A percentile compares a stretch with the other conserved stretches of the same genome.
These are phyloP conservation scores for Ligustrum vulgare DNA, from an alignment of 257 asterid species.

Conservation along the genomic window DNA sequence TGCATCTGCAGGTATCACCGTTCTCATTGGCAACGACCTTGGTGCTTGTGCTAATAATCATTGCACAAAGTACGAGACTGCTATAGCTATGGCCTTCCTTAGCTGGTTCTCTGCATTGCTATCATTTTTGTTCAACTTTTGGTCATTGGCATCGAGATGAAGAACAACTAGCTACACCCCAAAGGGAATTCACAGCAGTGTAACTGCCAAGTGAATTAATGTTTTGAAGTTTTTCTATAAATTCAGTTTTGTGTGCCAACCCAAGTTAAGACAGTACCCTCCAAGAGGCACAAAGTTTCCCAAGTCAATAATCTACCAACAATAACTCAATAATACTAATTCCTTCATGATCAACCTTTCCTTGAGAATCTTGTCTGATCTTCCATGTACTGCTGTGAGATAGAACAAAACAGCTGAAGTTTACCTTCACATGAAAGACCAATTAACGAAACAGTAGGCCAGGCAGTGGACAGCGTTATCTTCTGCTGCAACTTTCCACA, in stretches of 20 bases:
- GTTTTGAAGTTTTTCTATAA: constrained; percentile 12
- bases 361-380: neutral
- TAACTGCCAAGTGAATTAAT: too few species aligned
- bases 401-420: neutral
- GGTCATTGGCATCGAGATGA: constrained; percentile 88
- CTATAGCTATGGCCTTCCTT: constrained; percentile 94
- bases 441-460: constrained; percentile 83
- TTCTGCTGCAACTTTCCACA: constrained; percentile 89
- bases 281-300: neutral
- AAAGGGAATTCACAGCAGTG: neutral
- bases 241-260: neutral
- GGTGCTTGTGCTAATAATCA: constrained; percentile 72
- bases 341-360: constrained; percentile 17
- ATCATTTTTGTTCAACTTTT: constrained; percentile 75
- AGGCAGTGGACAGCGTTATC: constrained; percentile 73
- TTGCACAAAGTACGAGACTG: constrained; percentile 82
- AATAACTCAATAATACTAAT: constrained; percentile 11
- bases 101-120: constrained; percentile 91
- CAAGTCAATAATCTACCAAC: constrained; percentile 11
- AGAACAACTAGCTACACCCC: neutral
- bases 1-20: constrained; percentile 97
- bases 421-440: constrained; percentile 72
- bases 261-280: too few species aligned
- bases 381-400: constrained; percentile 14
- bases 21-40: constrained; percentile 82